Evolutionary conservation across 1,139 yeast species (phyloP).

Genomic region (Magnusiomyces ingens): DNA sequence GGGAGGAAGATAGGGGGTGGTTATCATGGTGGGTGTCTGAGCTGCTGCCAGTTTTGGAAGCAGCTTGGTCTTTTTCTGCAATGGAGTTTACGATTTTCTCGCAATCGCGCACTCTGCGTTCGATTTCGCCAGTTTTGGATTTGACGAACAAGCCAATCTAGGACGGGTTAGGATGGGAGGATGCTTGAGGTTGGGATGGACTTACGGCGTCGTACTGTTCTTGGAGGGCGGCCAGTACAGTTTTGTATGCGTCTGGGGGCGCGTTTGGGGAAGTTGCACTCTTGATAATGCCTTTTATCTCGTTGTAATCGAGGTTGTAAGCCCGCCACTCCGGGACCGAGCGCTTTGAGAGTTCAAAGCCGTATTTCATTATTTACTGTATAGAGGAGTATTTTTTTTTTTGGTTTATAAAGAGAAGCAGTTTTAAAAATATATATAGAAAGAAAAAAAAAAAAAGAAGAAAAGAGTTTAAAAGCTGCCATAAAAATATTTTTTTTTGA

Average conservation of each 20-base stretch:
- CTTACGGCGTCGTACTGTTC: conserved; percentile 46
- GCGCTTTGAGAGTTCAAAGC: conserved; percentile 61
- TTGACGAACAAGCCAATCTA: conserved; percentile 48
- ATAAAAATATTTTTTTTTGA: too few relatives aligned
- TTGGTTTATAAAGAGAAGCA: too few relatives aligned
- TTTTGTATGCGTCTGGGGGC: conserved; percentile 18
- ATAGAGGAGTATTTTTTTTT: too few relatives aligned
- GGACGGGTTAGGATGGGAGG: not conserved
- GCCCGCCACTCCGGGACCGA: conserved; percentile 86
- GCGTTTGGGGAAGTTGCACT: conserved; percentile 38
- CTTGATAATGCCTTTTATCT: conserved; percentile 56
- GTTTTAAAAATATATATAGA: too few relatives aligned
- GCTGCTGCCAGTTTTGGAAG: not conserved
- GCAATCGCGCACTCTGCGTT: conserved; percentile 38
- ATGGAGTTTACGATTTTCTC: conserved; percentile 34
- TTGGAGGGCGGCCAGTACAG: conserved; percentile 33
- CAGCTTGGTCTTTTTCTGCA: conserved; percentile 21
- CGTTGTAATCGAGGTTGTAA: conserved; percentile 77
- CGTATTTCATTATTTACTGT: conserved; percentile 63
- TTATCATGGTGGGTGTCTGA: conserved; percentile 10
- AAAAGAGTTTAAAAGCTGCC: too few relatives aligned
- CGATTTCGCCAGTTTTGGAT: conserved; percentile 59
- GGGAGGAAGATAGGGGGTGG: conserved; percentile 18
- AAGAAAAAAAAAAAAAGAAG: too few relatives aligned
- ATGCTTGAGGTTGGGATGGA: not conserved